These are phyloP conservation scores for Discostella stelligeroides DNA, from an alignment of 108 stramenopile genomes.

Conservation along the genomic window DNA sequence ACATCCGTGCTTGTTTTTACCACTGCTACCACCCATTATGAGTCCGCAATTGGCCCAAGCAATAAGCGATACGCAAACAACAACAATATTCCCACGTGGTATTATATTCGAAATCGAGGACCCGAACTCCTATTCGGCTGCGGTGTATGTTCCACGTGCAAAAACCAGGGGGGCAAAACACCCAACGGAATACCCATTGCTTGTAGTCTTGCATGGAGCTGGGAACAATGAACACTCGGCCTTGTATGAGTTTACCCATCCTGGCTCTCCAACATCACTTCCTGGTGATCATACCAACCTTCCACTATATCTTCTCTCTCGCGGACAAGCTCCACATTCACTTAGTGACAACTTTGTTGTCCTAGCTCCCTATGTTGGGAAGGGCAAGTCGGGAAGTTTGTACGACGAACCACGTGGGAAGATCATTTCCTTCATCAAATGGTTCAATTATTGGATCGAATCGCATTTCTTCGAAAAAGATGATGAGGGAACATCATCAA, in stretches of 20 bases:
- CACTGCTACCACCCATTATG: constrained; percentile 5
- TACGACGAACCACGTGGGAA: constrained; percentile 75
- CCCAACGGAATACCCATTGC: constrained; percentile 50
- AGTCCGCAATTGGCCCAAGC: not conserved
- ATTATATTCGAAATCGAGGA: constrained; percentile 56
- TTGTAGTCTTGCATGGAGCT: constrained; percentile 79
- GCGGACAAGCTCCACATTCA: constrained; percentile 52
- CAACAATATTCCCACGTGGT: constrained; percentile 17
- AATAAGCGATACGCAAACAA: not conserved
- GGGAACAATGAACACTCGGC: constrained; percentile 67
- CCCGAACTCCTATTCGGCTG: constrained; percentile 67
- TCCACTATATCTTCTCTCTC: constrained; percentile 64
- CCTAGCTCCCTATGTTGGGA: constrained; percentile 71
- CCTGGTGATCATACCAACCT: constrained; percentile 79
- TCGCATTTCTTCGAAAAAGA: constrained; percentile 22
- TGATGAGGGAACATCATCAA: not conserved
- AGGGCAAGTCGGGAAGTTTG: constrained; percentile 59
- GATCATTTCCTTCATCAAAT: constrained; percentile 65
- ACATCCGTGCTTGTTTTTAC: not conserved
- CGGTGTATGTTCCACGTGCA: constrained; percentile 58
- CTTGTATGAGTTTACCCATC: constrained; percentile 58
- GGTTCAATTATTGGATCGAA: constrained; percentile 41
- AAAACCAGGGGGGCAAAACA: not conserved
- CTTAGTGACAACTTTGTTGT: constrained; percentile 69
- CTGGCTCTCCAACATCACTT: constrained; percentile 9